Percentiles rank a stretch among this genome's conserved stretches.
Conservation (phyloP, 306 rosid genomes). For the Vigna mungo region DNA sequence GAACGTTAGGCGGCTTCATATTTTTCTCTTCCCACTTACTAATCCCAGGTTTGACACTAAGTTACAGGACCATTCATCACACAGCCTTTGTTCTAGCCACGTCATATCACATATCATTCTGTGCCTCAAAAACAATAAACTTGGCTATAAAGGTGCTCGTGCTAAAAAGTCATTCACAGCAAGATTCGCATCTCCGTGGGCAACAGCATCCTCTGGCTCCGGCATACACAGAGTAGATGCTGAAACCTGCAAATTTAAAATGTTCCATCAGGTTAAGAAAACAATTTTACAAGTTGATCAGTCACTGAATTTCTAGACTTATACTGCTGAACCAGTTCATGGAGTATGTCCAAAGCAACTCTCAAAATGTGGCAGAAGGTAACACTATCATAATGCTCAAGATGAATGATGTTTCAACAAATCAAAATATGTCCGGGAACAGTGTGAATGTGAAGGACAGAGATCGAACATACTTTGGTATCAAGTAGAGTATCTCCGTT, state of each 20-base stretch:
- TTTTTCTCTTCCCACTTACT: not conserved
- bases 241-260: slow-evolving; percentile 69
- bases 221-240: slow-evolving; percentile 77
- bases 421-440: not conserved
- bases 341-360: not conserved
- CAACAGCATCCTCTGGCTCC: slow-evolving; percentile 91
- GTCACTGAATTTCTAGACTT: not conserved
- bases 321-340: not conserved
- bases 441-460: slow-evolving; percentile 3
- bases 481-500: slow-evolving; percentile 77
- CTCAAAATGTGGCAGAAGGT: not conserved
- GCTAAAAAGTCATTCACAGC: slow-evolving; percentile 94
- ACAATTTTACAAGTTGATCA: not conserved
- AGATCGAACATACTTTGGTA: slow-evolving; percentile 68
- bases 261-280: slow-evolving; percentile 7
- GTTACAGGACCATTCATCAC: not conserved
- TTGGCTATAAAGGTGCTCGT: slow-evolving; percentile 59
- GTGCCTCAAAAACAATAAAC: slow-evolving; percentile 41
- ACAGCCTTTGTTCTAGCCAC: slow-evolving; percentile 4
- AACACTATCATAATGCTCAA: not conserved
- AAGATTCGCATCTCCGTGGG: slow-evolving; percentile 93
- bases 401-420: not conserved
- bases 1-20: not conserved
- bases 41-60: not conserved
- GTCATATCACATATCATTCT: slow-evolving; percentile 27